Percentiles rank a stretch among this genome's conserved stretches.
phyloP scores from a whole-genome alignment of 768 basidiomycete genomes.

The Lactifluus rugatus region DNA sequence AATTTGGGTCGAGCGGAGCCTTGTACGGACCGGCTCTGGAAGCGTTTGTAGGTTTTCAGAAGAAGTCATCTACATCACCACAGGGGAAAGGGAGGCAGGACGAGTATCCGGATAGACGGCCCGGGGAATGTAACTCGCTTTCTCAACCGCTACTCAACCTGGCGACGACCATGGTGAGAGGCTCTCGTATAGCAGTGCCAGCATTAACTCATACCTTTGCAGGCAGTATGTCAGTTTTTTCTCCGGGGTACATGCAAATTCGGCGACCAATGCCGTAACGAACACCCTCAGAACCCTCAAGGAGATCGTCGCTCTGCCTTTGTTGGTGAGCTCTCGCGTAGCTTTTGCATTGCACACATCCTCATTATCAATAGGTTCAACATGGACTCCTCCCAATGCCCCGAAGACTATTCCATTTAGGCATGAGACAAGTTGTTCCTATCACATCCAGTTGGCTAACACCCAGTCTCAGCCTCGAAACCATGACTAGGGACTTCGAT shows the following conservation, averaged over 20 bases:
- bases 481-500: constrained; percentile 47
- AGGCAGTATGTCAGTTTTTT: constrained; percentile 52
- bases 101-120: no score
- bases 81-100: not conserved
- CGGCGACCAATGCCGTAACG: constrained; percentile 50
- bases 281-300: constrained; percentile 37
- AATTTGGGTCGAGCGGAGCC: constrained; percentile 74
- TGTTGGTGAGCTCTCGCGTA: constrained; percentile 33
- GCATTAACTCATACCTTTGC: not conserved
- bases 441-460: not conserved
- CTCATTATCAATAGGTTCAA: constrained; percentile 16
- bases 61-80: constrained; percentile 3
- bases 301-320: constrained; percentile 29
- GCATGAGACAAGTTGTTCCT: not conserved
- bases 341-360: constrained; percentile 4
- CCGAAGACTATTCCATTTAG: constrained; percentile 16
- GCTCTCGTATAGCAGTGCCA: not conserved
- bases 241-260: constrained; percentile 54
- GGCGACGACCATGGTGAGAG: constrained; percentile 8
- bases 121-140: no score
- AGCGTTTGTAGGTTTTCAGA: constrained; percentile 27
- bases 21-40: constrained; percentile 50
- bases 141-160: no score
- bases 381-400: constrained; percentile 3
- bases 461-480: constrained; percentile 39